Percentiles rank a stretch among this genome's conserved stretches.
Conservation (phyloP, 2,329 filamentous ascomycete genomes). For the Pochonia chlamydosporia region DNA sequence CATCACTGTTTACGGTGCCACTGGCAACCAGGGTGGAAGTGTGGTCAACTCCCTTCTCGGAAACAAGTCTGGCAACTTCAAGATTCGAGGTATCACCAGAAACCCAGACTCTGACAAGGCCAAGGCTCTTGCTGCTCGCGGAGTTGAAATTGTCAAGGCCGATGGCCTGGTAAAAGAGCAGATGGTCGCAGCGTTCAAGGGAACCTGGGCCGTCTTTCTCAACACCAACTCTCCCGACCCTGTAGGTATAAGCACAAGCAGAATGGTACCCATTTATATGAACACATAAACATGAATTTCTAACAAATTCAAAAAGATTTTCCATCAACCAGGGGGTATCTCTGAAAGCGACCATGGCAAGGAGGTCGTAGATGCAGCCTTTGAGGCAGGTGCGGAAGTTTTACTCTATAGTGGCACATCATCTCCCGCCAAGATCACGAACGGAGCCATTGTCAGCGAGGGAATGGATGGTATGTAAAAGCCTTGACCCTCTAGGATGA, state of each 20-base stretch:
- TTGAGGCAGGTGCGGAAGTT: constrained; percentile 25
- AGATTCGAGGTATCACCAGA: constrained; percentile 23
- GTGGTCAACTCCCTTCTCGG: constrained; percentile 24
- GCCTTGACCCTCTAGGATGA: accelerated
- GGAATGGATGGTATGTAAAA: constrained; percentile 26
- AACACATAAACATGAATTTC: no score
- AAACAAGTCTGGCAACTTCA: constrained; percentile 20
- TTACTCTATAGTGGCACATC: constrained; percentile 30
- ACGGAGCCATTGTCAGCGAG: constrained; percentile 23
- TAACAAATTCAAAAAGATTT: constrained; percentile 14
- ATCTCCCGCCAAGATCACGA: constrained; percentile 24
- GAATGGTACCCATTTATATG: no score
- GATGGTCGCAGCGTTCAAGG: constrained; percentile 20
- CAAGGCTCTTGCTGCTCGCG: constrained; percentile 17
- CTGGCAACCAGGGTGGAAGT: constrained; percentile 24
- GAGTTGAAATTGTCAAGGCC: constrained; percentile 25
- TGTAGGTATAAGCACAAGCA: constrained; percentile 11
- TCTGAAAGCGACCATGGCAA: constrained; percentile 31
- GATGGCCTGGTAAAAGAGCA: constrained; percentile 19
- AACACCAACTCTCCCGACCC: constrained; percentile 27
- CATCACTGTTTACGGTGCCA: constrained; percentile 26
- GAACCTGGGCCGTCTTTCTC: constrained; percentile 27
- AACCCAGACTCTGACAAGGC: constrained; percentile 21
- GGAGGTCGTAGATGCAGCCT: constrained; percentile 25
- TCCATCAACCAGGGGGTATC: constrained; percentile 19